Evolutionary conservation across 176 grass and related monocot genomes (phyloP), one percentile per base, ranked within the genome.

Genomic region (Phoenix roebelenii): DNA sequence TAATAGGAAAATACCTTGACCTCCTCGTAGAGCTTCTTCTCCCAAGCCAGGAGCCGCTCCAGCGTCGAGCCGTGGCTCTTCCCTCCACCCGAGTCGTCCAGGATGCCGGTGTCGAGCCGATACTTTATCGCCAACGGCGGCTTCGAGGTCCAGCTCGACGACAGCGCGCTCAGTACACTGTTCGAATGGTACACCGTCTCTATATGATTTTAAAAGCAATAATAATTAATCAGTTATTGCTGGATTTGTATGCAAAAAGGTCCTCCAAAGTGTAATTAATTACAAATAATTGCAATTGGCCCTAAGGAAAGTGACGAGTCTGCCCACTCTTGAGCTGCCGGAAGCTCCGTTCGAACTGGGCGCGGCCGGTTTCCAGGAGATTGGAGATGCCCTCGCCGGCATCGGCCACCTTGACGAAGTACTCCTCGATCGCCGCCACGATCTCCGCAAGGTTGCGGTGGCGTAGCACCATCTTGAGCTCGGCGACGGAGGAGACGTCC

Each of bases 181-280:
- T 86, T 98, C 18, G 85, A 86, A 44, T 98, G 94, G 76, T 98
- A 92, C 60, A 98, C 94, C 25, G 88, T 98, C 76, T 92, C 93
- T 98, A 67, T 51, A 48, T 9, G 15, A 29, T 5, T 54, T 1
- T 17, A 7, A 54, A 5, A 23, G 22, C 1, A 54, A 23, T 4
- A 39, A 62, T 60, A 54, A 60, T 3, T 22, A 22, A 39, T 22
- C 10, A 44, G 35, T 14, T 3, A 14, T 32, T 14, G 35, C 35
- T 44, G 3, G 3, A 44, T 44, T 44, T 44, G 14, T 44, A 44
- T 44, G 2, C 2, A 14, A 1, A 44, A 44, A 44, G 5, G 35
- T 0, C 35, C 35, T 44, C 2, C 7, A 44, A 0, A 3, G 35
- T 44, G 35, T 44, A 44, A 14, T 10, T 12, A 44, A 44, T 44